Conservation (phyloP, 345 rosid genomes). For the Diplotaxis tenuifolia region DNA sequence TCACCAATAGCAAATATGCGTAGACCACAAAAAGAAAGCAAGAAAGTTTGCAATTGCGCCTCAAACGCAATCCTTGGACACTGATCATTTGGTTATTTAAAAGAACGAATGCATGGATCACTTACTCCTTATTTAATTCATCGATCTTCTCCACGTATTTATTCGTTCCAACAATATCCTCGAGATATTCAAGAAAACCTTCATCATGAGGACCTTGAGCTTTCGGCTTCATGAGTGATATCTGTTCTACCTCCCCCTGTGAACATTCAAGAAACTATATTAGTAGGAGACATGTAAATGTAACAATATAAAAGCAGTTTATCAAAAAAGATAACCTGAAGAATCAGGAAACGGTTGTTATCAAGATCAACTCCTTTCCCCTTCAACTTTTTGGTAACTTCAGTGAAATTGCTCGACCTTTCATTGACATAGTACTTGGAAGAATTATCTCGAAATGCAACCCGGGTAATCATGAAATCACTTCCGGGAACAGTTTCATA, state of each 20-base stretch:
- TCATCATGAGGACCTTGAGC: slow-evolving; percentile 98
- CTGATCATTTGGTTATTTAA: not conserved
- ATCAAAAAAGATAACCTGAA: slow-evolving; percentile 57
- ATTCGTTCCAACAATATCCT: slow-evolving; percentile 92
- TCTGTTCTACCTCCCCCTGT: slow-evolving; percentile 99
- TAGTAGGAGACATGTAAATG: slow-evolving; percentile 4
- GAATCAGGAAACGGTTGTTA: slow-evolving; percentile 97
- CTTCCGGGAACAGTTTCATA: slow-evolving; percentile 85
- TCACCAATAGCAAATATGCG: slow-evolving; percentile 14
- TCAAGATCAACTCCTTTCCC: slow-evolving; percentile 97
- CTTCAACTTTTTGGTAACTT: slow-evolving; percentile 82
- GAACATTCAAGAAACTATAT: slow-evolving; percentile 23
- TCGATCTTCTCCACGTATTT: slow-evolving; percentile 93
- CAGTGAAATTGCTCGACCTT: slow-evolving; percentile 85
- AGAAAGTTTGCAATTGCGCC: not conserved
- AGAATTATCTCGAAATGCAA: slow-evolving; percentile 90
- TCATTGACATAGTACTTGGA: slow-evolving; percentile 89
- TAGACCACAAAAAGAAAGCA: slow-evolving; percentile 17
- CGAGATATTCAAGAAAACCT: slow-evolving; percentile 95
- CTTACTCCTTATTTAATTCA: slow-evolving; percentile 78
- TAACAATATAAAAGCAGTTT: not conserved
- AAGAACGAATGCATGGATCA: slow-evolving; percentile 20
- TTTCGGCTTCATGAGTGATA: slow-evolving; percentile 97
- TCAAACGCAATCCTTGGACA: slow-evolving; percentile 7
- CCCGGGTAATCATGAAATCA: slow-evolving; percentile 87